phyloP scores from a whole-genome alignment of 495 filamentous ascomycete species.

The Diplogelasinospora grovesii region DNA sequence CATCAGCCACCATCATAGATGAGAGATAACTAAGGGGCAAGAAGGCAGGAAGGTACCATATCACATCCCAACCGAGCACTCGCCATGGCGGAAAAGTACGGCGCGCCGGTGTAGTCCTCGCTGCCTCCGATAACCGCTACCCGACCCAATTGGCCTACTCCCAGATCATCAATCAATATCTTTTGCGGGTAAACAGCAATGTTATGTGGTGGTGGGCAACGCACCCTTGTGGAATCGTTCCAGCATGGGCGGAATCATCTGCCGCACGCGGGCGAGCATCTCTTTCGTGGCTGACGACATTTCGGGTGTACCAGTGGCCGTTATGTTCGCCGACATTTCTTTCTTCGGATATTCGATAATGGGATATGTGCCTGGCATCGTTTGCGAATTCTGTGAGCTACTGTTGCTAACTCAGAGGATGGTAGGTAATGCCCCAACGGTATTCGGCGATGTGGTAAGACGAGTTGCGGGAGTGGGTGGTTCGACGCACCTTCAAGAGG shows the following conservation, averaged over 20 bases:
- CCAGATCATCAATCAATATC: constrained; percentile 6
- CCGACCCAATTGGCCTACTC: constrained; percentile 72
- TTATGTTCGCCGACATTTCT: too few relatives aligned
- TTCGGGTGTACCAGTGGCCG: constrained; percentile 10
- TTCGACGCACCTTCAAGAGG: too few relatives aligned
- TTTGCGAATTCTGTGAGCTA: too few relatives aligned
- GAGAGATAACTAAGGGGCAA: constrained; percentile 1
- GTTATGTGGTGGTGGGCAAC: constrained; percentile 1
- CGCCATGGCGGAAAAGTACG: constrained; percentile 97
- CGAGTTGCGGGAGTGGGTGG: too few relatives aligned
- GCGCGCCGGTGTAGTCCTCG: constrained; percentile 93
- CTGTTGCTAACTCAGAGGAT: too few relatives aligned
- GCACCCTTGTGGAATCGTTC: constrained; percentile 97
- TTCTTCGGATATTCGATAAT: neutral
- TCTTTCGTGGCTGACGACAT: constrained; percentile 51
- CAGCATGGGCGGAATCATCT: constrained; percentile 89
- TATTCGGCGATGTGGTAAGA: too few relatives aligned
- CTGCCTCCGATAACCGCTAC: constrained; percentile 94
- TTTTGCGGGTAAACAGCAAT: too few relatives aligned
- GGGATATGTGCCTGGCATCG: too few relatives aligned
- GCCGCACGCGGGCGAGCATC: constrained; percentile 73
- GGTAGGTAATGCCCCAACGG: too few relatives aligned
- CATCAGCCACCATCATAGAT: neutral
- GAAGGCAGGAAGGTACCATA: constrained; percentile 49
- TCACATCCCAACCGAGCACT: constrained; percentile 82